Base-by-base conservation (phyloP, 169 alveolate genomes). In the Cryptosporidium andersoni region DNA sequence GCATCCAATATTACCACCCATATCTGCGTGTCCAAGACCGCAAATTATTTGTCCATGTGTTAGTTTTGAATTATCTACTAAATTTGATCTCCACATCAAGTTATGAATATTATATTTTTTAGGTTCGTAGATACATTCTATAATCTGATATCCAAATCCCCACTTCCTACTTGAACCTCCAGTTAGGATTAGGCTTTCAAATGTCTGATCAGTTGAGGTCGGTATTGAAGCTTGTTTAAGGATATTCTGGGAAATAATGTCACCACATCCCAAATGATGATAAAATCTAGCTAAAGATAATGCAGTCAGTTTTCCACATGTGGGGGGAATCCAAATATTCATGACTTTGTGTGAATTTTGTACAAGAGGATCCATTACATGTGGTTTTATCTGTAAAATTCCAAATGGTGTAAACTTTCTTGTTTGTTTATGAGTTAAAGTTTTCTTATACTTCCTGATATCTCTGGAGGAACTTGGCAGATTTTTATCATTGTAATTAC, bases 21-120 rank as follows among this genome's bases (percentile, higher is more conserved):
- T 51, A 34, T 89, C 92, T 2, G 89, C 82, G 42, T 89, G 91
- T 1, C 92, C 92, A 56, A 88, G 80, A 40, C 92, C 92, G 14
- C 39, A 25, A 52, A 37, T 2, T 60, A 60, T 60, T 9, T 36
- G 45, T 48, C 64, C 25, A 67, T 85, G 64, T 34, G 36, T 52
- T 49, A 11, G 5, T 34, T 4, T 25, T 4, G 51, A 6, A 11
- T 37, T 25, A 40, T 5, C 16, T 43, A 40, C 14, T 7, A 36
- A 1, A 39, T 4, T 65, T 48, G 7, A 39, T 9, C 36, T 2
- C 9, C 11, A 14, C 45, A 64, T 34, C 51, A n/a, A 51, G 51
- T 51, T 40, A 34, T 67, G 14, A 64, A 42, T 14, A 62, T 60
- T 65, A 36, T 65, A 34, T 81, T 12, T 56, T 56, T 0, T 51